Evolutionary conservation across 2,329 filamentous ascomycete genomes (phyloP), one percentile per base, ranked within the genome.

Genomic region (Fusarium palustre): DNA sequence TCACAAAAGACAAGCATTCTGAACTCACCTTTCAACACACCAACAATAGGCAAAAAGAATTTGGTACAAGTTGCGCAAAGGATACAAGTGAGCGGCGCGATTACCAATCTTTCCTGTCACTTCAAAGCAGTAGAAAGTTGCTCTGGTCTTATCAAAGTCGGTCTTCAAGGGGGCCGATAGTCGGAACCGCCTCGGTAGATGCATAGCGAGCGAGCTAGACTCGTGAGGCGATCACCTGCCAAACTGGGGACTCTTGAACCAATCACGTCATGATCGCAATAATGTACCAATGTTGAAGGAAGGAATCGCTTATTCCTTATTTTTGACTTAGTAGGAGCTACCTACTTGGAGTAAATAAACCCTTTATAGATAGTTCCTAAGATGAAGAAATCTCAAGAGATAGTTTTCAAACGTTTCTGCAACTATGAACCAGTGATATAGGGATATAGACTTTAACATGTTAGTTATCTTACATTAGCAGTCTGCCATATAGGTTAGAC

Each of bases 211-310:
- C 43, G 8, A 34, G 18, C 43, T 59, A 63, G 50, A 46, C 71
- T 66, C 65, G 65, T 74, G 71, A 71, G 71, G n/a, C 58, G 71
- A 67, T 74, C 70, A 72, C 59, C 72, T 74, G 72, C 70, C 68
- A 45, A n/a, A 59, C 55, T 42, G 45, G 60, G 68, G 39, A 57
- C 49, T 54, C 28, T 18, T 22, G 33, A 46, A 46, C 72, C 72
- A 74, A 74, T 74, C 69, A 71, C 43, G 36, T 49, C 50, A 43
- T 28, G 33, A 39, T 33, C 42, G 49, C 36, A 41, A 55, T 41
- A 38, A 48, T 33, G 31, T 7, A 52, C 48, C 18, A 41, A 38
- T 46, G 50, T 11, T 38, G 31, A 41, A 52, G 30, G 28, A 54
- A 65, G 39, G 24, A 25, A 25, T 25, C 31, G 30, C 52, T 55